Evolutionary conservation across 2,329 filamentous ascomycete species (phyloP).

Genomic region (Pyrenophora seminiperda): DNA sequence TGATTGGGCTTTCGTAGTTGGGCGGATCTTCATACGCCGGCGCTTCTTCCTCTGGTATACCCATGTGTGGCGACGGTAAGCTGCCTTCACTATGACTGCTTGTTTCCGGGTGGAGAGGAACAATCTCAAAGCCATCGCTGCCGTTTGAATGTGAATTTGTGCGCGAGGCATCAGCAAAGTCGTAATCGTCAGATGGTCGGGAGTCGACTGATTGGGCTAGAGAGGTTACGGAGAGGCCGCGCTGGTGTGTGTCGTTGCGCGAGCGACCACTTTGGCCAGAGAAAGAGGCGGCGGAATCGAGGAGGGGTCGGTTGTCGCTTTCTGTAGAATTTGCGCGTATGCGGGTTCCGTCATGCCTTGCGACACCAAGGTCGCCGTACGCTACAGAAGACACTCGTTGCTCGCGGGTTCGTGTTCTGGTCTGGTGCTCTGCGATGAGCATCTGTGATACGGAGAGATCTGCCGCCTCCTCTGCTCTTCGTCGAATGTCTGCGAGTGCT

Average conservation of each 20-base stretch:
- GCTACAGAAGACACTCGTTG: constrained; percentile 75
- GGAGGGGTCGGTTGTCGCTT: constrained; percentile 71
- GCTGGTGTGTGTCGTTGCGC: constrained; percentile 44
- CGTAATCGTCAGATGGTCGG: constrained; percentile 46
- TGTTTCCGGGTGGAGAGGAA: constrained; percentile 45
- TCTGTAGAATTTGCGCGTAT: constrained; percentile 74
- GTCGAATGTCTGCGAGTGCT: constrained; percentile 66
- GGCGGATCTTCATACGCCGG: constrained; percentile 56
- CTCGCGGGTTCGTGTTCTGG: constrained; percentile 61
- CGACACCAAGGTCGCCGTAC: constrained; percentile 77
- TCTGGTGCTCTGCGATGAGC: constrained; percentile 63
- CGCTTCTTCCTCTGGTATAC: constrained; percentile 41
- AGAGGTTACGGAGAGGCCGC: constrained; percentile 52
- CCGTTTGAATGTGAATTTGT: constrained; percentile 25
- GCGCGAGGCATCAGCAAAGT: constrained; percentile 34
- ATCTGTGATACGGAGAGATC: constrained; percentile 50
- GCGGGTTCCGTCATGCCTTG: constrained; percentile 76
- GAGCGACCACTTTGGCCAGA: constrained; percentile 38
- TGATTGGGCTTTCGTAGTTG: constrained; percentile 53
- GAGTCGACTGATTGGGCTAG: constrained; percentile 45
- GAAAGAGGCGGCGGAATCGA: constrained; percentile 74
- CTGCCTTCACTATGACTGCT: constrained; percentile 40
- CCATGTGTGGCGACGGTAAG: constrained; percentile 28
- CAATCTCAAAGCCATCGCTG: constrained; percentile 51
- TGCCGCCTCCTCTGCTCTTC: constrained; percentile 54